Evolutionary conservation across 129 eudicot genomes (phyloP).

Genomic region (Rutidosis leptorrhynchoides): DNA sequence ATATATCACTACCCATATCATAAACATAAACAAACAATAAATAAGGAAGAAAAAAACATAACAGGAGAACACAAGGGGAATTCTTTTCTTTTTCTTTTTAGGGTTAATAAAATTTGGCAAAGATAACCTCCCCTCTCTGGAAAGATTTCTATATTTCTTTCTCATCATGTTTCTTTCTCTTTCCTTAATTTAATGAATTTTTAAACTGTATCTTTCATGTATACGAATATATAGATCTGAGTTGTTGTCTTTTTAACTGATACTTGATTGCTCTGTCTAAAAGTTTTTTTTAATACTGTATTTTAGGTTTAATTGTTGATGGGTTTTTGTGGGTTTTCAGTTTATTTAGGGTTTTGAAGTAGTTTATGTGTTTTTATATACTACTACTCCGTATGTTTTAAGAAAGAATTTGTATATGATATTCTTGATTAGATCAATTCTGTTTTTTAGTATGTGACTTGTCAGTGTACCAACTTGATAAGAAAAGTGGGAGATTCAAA

Average conservation of each 20-base stretch:
- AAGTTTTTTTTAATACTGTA: background rate
- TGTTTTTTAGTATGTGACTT: constrained; percentile 9
- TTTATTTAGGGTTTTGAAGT: constrained; percentile 35
- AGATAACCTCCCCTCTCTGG: background rate
- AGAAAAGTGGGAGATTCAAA: background rate
- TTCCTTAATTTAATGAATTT: constrained; percentile 4
- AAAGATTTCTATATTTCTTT: constrained; percentile 22
- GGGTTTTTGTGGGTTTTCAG: background rate
- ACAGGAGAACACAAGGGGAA: constrained; percentile 12
- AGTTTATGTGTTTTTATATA: constrained; percentile 7
- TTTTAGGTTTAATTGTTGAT: constrained; percentile 10
- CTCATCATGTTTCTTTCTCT: constrained; percentile 30
- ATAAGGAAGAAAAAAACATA: constrained; percentile 9
- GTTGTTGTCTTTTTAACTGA: constrained; percentile 22
- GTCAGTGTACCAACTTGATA: constrained; percentile 15
- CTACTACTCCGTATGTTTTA: too few species aligned
- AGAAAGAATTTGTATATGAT: background rate
- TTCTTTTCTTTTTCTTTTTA: background rate
- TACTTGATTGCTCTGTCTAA: constrained; percentile 27
- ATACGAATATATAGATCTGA: constrained; percentile 38
- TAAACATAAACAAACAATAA: too few species aligned
- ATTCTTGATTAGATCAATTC: background rate
- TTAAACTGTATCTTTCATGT: constrained; percentile 13
- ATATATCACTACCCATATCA: too few species aligned
- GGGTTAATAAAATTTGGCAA: constrained; percentile 1